These are phyloP conservation scores for Tylopilus balloui DNA, from an alignment of 768 basidiomycete genomes.

Conservation along the genomic window DNA sequence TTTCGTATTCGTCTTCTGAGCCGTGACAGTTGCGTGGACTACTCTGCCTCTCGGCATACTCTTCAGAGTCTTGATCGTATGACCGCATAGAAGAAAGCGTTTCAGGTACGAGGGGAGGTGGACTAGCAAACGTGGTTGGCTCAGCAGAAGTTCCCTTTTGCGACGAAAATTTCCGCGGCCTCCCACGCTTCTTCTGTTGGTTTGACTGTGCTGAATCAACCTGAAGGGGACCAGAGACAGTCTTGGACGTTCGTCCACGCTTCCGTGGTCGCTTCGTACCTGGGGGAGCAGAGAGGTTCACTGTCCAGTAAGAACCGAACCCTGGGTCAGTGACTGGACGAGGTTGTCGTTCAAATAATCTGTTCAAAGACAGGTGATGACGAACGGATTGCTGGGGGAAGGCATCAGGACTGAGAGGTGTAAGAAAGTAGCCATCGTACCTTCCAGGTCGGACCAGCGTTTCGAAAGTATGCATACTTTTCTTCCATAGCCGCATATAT, in stretches of 20 bases:
- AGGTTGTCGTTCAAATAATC: conserved; percentile 76
- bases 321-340: conserved; percentile 82
- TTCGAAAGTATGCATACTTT: conserved; percentile 78
- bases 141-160: conserved; percentile 18
- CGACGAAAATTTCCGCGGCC: conserved; percentile 33
- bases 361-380: conserved; percentile 78
- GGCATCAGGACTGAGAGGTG: conserved; percentile 2
- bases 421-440: conserved; percentile 34
- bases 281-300: conserved; percentile 80
- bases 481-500: conserved; percentile 85
- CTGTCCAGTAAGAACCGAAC: conserved; percentile 87
- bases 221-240: conserved; percentile 20
- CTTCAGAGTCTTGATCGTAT: conserved; percentile 33
- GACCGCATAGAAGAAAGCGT: conserved; percentile 26
- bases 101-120: conserved; percentile 20
- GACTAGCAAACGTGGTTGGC: conserved; percentile 8
- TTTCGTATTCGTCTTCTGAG: conserved; percentile 58
- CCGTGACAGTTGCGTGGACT: conserved; percentile 36
- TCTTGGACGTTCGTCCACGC: conserved; percentile 60
- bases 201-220: conserved; percentile 6
- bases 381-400: conserved; percentile 74
- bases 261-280: conserved; percentile 84
- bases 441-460: conserved; percentile 83
- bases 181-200: conserved; percentile 38
- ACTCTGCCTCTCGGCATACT: conserved; percentile 38